Percentiles rank a stretch among this genome's conserved stretches.
phyloP scores from a whole-genome alignment of 2,329 filamentous ascomycete species.

The Harringtonia aguacate region DNA sequence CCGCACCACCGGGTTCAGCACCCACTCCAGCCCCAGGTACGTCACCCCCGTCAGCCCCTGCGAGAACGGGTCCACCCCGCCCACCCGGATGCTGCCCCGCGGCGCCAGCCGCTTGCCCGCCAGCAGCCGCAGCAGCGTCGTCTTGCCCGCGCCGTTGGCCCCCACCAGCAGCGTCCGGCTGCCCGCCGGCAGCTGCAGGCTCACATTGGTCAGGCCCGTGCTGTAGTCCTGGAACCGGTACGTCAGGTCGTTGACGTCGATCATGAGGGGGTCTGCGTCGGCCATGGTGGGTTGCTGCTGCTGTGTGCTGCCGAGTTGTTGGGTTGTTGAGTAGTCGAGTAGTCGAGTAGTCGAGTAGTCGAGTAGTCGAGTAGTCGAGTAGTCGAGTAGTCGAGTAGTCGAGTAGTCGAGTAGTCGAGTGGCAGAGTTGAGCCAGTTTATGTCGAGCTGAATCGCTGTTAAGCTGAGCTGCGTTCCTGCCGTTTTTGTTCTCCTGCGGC shows the following conservation, averaged over 20 bases:
- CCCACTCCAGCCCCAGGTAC: constrained; percentile 96
- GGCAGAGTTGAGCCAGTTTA: no score
- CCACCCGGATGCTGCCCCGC: constrained; percentile 60
- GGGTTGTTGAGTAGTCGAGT: no score
- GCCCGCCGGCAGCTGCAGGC: constrained; percentile 65
- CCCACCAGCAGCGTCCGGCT: constrained; percentile 88
- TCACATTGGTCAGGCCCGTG: constrained; percentile 64
- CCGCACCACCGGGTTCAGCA: constrained; percentile 90
- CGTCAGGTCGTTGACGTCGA: constrained; percentile 65
- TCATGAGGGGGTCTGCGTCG: constrained; percentile 36
- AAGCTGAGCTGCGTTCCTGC: no score
- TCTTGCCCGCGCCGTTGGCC: constrained; percentile 95
- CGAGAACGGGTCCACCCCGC: constrained; percentile 84
- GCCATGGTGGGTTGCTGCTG: background rate
- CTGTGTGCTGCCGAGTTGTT: background rate
- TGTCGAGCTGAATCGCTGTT: no score
- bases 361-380: no score
- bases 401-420: no score
- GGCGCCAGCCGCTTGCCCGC: constrained; percentile 92
- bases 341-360: no score
- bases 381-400: no score
- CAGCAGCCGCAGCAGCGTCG: constrained; percentile 86
- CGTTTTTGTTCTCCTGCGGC: no score
- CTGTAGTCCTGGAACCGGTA: constrained; percentile 85
- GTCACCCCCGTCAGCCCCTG: constrained; percentile 85